phyloP scores from a whole-genome alignment of 306 rosid species.

The Malus sylvestris region DNA sequence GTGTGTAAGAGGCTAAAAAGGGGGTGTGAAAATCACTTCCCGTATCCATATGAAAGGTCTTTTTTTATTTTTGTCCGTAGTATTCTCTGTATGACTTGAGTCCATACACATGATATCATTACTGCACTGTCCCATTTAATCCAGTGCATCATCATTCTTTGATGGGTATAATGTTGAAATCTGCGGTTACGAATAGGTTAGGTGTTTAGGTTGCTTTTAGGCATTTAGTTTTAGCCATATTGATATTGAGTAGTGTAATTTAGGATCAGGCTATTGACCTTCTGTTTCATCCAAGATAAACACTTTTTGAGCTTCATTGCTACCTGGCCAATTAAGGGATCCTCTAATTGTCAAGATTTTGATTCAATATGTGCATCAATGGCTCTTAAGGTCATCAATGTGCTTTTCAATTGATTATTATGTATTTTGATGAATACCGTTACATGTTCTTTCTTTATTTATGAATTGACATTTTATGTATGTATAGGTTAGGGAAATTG shows the following conservation, averaged over 20 bases:
- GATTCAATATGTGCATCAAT: background rate
- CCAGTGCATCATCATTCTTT: background rate
- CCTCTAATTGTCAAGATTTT: background rate
- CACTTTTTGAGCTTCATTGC: background rate
- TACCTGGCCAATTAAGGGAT: background rate
- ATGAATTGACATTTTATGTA: conserved; percentile 22
- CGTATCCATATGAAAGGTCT: background rate
- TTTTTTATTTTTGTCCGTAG: background rate
- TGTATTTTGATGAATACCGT: background rate
- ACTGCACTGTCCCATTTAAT: background rate
- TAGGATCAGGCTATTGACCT: background rate
- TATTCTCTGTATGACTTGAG: background rate
- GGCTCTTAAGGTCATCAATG: background rate
- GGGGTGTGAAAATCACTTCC: no score
- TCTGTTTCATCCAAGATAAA: background rate
- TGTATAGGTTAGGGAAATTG: conserved; percentile 86
- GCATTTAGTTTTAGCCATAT: background rate
- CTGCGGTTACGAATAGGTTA: background rate
- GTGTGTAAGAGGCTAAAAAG: no score
- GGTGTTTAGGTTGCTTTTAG: background rate
- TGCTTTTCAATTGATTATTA: background rate
- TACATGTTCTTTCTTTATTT: conserved; percentile 2
- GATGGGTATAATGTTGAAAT: background rate
- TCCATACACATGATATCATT: background rate
- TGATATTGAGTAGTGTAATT: background rate